A percentile compares a stretch with the other conserved stretches of the same genome.
phyloP scores from a whole-genome alignment of 2,329 filamentous ascomycete genomes.

The Hypoxylon sp. region DNA sequence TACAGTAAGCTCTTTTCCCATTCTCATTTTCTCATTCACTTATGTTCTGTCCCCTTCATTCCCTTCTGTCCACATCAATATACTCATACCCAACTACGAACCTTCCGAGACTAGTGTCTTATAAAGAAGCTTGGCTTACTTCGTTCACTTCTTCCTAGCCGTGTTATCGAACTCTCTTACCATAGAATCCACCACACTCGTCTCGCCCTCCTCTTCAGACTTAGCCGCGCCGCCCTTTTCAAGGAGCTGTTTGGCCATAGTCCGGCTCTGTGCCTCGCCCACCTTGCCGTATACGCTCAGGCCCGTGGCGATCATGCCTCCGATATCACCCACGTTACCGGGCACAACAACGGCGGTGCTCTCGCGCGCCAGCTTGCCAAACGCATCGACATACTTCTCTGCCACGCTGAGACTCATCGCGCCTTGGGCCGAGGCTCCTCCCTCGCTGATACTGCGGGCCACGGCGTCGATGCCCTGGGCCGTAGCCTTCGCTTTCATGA shows the following conservation, averaged over 20 bases:
- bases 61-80: background rate
- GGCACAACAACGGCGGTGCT: constrained; percentile 96
- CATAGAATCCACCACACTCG: constrained; percentile 52
- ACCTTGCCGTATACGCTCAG: constrained; percentile 97
- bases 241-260: constrained; percentile 70
- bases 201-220: constrained; percentile 43
- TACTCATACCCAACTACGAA: background rate
- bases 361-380: constrained; percentile 92
- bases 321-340: constrained; percentile 96
- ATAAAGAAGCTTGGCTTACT: background rate
- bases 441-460: constrained; percentile 79
- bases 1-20: constrained; percentile 27
- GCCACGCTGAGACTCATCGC: constrained; percentile 91
- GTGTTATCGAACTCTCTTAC: constrained; percentile 55
- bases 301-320: constrained; percentile 95
- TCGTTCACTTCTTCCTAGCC: constrained; percentile 44
- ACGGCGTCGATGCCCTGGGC: constrained; percentile 91
- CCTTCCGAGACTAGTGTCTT: background rate
- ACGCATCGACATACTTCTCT: constrained; percentile 98
- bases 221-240: constrained; percentile 52
- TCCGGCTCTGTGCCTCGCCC: constrained; percentile 81
- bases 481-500: constrained; percentile 87
- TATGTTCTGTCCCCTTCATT: background rate
- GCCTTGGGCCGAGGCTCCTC: constrained; percentile 81
- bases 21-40: background rate